Evolutionary conservation across 2,329 filamentous ascomycete species (phyloP).

Genomic region (Sclerotinia trifoliorum): DNA sequence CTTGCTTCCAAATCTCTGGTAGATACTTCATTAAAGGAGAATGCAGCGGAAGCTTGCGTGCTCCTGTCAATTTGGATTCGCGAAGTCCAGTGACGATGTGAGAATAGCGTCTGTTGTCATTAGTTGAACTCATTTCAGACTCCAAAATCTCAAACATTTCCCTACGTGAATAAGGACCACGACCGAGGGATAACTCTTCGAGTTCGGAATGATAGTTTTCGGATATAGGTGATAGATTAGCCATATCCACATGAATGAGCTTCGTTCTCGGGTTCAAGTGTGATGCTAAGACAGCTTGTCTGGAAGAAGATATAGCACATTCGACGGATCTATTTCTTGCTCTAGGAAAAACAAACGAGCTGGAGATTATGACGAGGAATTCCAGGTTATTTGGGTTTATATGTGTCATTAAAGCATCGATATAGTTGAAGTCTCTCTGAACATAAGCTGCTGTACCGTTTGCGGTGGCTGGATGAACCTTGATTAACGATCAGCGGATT

Average conservation of each 20-base stretch:
- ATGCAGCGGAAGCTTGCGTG: not conserved
- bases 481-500: not conserved
- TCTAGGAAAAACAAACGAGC: not conserved
- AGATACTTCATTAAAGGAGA: not conserved
- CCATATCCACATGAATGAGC: not conserved
- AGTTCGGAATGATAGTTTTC: not conserved
- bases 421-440: not conserved
- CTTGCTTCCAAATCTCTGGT: not conserved
- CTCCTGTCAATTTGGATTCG: not conserved
- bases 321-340: not conserved
- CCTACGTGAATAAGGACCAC: not conserved
- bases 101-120: not conserved
- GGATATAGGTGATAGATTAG: not conserved
- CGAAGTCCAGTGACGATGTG: not conserved
- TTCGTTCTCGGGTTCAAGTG: not conserved
- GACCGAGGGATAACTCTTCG: not conserved
- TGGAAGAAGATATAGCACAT: not conserved
- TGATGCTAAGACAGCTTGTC: not conserved
- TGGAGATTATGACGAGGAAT: not conserved
- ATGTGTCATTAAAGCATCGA: not conserved
- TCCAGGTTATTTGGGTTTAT: not conserved
- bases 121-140: not conserved
- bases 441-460: not conserved
- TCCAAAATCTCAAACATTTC: not conserved
- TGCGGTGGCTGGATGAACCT: not conserved